A percentile compares a stretch with the other conserved stretches of the same genome.
These are phyloP conservation scores for Saturnispora besseyi DNA, from an alignment of 805 yeast genomes.

Conservation along the genomic window DNA sequence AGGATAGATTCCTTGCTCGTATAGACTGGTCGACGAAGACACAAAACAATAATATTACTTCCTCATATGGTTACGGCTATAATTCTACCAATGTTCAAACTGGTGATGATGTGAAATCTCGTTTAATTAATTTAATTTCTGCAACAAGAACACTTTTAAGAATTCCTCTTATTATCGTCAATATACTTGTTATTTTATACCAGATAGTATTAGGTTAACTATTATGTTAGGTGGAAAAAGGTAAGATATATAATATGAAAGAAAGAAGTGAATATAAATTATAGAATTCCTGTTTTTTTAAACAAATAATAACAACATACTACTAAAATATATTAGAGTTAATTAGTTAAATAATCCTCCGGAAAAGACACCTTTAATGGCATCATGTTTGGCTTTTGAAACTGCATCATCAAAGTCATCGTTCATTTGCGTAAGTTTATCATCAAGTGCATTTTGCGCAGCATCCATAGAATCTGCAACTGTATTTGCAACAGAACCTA, in stretches of 20 bases:
- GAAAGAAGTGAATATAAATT: not conserved
- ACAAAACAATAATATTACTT: constrained; percentile 22
- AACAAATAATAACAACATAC: constrained; percentile 18
- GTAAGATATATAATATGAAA: constrained; percentile 5
- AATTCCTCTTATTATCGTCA: constrained; percentile 45
- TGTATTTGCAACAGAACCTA: constrained; percentile 9
- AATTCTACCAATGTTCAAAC: constrained; percentile 6
- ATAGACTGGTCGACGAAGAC: constrained; percentile 36
- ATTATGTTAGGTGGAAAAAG: not conserved
- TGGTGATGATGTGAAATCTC: constrained; percentile 31
- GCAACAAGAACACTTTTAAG: constrained; percentile 53
- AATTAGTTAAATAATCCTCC: constrained; percentile 2
- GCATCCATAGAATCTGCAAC: constrained; percentile 20
- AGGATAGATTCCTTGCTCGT: constrained; percentile 45
- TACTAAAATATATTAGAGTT: constrained; percentile 28
- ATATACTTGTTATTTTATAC: constrained; percentile 42
- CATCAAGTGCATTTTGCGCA: constrained; percentile 19
- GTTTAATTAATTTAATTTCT: constrained; percentile 43
- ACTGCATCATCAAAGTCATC: constrained; percentile 27
- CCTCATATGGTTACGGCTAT: constrained; percentile 19
- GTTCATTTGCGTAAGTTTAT: constrained; percentile 22
- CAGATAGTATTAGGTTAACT: constrained; percentile 42
- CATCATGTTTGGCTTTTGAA: constrained; percentile 22
- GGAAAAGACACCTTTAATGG: constrained; percentile 23
- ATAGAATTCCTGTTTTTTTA: not conserved